These are phyloP conservation scores for Mortierella sp. DNA, from an alignment of 371 early-diverging fungal species.

Conservation along the genomic window DNA sequence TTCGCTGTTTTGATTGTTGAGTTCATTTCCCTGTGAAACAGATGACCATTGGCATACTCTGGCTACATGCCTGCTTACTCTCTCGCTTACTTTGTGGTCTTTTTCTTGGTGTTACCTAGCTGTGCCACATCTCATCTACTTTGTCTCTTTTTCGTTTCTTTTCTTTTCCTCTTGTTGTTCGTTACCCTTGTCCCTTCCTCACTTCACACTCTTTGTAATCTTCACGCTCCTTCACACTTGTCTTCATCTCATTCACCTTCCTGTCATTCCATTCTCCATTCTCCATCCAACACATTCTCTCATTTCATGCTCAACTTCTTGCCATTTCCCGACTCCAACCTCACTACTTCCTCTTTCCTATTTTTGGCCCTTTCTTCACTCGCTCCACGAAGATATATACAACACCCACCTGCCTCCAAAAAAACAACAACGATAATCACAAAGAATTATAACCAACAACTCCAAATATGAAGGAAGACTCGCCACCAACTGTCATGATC, in stretches of 20 bases:
- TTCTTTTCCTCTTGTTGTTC: too few species aligned
- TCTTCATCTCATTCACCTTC: background rate
- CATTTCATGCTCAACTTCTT: background rate
- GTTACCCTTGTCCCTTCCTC: too few species aligned
- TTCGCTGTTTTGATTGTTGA: background rate
- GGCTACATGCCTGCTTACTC: background rate
- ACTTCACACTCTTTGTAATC: too few species aligned
- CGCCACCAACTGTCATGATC: background rate
- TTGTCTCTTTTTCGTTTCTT: too few species aligned
- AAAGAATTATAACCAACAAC: too few species aligned
- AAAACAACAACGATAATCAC: background rate
- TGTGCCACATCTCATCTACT: background rate
- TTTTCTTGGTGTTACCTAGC: background rate
- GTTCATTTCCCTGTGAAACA: background rate
- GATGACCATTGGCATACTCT: background rate
- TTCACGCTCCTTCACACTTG: too few species aligned
- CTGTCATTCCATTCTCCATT: background rate
- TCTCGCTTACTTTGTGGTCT: background rate
- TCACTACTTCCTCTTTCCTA: background rate
- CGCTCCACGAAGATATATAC: background rate
- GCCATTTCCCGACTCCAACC: background rate
- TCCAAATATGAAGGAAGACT: background rate
- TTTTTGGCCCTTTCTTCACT: background rate
- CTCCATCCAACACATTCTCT: background rate
- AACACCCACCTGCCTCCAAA: background rate